phyloP scores from a whole-genome alignment of 805 yeast genomes.

The Candida multigemmis region DNA sequence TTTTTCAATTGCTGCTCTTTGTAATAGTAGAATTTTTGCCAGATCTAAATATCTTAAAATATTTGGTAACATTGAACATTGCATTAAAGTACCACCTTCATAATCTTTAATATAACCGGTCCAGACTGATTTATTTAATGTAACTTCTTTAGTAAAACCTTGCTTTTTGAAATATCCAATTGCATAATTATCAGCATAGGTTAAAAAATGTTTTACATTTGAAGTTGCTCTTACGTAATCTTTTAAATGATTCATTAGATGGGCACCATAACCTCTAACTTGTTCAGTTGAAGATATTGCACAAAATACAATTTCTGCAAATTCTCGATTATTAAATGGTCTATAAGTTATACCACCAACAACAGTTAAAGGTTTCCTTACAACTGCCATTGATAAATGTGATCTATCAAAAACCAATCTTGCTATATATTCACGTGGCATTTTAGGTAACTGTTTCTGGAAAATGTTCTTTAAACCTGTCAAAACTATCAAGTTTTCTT shows the following conservation, averaged over 20 bases:
- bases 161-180: conserved; percentile 97
- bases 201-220: conserved; percentile 67
- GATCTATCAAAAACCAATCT: conserved; percentile 89
- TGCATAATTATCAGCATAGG: conserved; percentile 98
- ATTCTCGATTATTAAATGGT: conserved; percentile 82
- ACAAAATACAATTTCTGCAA: conserved; percentile 98
- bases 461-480: conserved; percentile 95
- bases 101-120: conserved; percentile 98
- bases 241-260: conserved; percentile 93
- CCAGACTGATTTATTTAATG: conserved; percentile 82
- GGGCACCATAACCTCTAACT: conserved; percentile 98
- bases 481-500: conserved; percentile 80
- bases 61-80: conserved; percentile 86
- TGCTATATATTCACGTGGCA: conserved; percentile 97
- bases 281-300: conserved; percentile 97
- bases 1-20: conserved; percentile 82
- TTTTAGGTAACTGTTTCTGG: conserved; percentile 95
- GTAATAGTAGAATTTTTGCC: conserved; percentile 74
- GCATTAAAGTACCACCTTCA: conserved; percentile 98
- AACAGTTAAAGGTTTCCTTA: conserved; percentile 85
- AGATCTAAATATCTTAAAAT: conserved; percentile 79
- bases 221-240: conserved; percentile 90
- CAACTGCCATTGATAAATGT: conserved; percentile 93
- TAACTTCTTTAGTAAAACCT: conserved; percentile 92
- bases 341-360: conserved; percentile 97